phyloP scores from a whole-genome alignment of 768 basidiomycete genomes.

The Clavaria fumosa region DNA sequence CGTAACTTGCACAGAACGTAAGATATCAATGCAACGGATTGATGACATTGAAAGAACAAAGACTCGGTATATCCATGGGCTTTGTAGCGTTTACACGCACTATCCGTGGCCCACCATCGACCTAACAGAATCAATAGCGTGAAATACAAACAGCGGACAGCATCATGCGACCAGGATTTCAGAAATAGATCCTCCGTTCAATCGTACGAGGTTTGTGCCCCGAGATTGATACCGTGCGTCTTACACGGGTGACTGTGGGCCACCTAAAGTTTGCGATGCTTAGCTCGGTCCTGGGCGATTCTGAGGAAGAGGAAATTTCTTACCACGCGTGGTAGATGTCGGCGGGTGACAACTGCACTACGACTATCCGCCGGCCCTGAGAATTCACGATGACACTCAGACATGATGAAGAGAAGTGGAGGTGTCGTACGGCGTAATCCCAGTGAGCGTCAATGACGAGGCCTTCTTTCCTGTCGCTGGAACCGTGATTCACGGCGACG shows the following conservation, averaged over 20 bases:
- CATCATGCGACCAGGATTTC: too few species aligned
- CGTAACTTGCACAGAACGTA: too few species aligned
- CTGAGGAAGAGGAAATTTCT: slow-evolving; percentile 8
- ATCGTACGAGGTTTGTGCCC: slow-evolving; percentile 33
- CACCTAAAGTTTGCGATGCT: slow-evolving; percentile 34
- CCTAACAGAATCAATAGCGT: too few species aligned
- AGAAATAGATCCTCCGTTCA: slow-evolving; percentile 70
- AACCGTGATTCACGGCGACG: slow-evolving; percentile 56
- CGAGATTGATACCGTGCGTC: slow-evolving; percentile 50
- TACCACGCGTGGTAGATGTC: slow-evolving; percentile 60
- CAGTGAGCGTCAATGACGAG: slow-evolving; percentile 63
- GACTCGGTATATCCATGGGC: too few species aligned
- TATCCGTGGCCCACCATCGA: too few species aligned
- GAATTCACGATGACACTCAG: slow-evolving; percentile 4
- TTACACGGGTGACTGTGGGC: slow-evolving; percentile 66
- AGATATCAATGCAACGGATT: too few species aligned
- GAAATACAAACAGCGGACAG: too few species aligned
- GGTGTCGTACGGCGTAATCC: slow-evolving; percentile 38
- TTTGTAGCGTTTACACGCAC: too few species aligned
- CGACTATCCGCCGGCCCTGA: slow-evolving; percentile 70
- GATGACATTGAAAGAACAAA: too few species aligned
- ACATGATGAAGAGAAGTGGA: not conserved
- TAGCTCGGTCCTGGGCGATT: not conserved
- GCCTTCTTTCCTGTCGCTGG: slow-evolving; percentile 55
- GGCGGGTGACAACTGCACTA: slow-evolving; percentile 61